Percentiles rank a stretch among this genome's conserved stretches.
Evolutionary conservation across 169 alveolate genomes (phyloP).

Genomic region (Plasmodium coatneyi): DNA sequence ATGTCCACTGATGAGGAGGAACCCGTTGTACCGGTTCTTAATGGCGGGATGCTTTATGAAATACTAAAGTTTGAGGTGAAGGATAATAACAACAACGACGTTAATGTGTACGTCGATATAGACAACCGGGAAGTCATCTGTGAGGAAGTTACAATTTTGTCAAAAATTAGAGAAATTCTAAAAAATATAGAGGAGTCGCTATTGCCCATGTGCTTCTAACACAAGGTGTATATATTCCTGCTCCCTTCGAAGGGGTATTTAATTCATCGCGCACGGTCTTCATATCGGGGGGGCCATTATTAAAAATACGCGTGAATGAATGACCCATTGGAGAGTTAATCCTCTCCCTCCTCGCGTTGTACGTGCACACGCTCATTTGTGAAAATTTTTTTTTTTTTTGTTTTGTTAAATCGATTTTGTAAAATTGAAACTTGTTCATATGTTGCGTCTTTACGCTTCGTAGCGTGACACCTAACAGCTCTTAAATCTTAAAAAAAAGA

Average conservation of each 20-base stretch:
- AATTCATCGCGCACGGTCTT: too few relatives aligned
- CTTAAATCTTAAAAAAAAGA: background rate
- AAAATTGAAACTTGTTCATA: background rate
- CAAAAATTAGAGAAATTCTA: constrained; percentile 50
- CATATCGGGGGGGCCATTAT: too few relatives aligned
- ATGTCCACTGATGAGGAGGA: constrained; percentile 24
- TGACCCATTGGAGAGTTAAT: too few relatives aligned
- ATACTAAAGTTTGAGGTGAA: constrained; percentile 44
- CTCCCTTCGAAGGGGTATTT: too few relatives aligned
- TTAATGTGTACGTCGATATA: constrained; percentile 61
- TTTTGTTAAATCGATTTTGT: background rate
- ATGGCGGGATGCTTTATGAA: constrained; percentile 10
- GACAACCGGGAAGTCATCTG: constrained; percentile 66
- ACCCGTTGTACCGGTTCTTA: background rate
- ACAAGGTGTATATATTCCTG: background rate
- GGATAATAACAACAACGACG: constrained; percentile 36
- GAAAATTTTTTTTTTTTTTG: background rate
- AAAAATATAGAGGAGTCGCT: constrained; percentile 60
- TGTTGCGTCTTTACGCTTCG: background rate
- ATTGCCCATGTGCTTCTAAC: constrained; percentile 62
- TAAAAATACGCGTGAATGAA: too few relatives aligned
- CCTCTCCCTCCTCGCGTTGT: too few relatives aligned
- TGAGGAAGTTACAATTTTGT: constrained; percentile 28
- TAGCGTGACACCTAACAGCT: background rate
- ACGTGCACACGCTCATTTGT: background rate